Evolutionary conservation across 1,284 basidiomycete genomes (phyloP), one percentile per base, ranked within the genome.

Genomic region (Xerocomus nothofagi): DNA sequence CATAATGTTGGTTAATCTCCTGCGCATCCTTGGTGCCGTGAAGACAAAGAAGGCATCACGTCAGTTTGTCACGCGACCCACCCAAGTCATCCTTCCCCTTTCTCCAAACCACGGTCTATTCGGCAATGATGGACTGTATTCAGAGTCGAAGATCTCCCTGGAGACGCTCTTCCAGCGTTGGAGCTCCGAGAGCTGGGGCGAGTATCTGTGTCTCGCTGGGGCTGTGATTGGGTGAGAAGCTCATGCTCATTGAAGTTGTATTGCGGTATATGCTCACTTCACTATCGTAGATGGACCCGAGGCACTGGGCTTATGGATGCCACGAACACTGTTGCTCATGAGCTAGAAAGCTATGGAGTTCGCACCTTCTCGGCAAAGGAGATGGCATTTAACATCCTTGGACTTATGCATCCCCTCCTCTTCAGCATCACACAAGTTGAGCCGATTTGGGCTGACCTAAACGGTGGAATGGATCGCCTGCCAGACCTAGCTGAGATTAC

Each of bases 351-450:
- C 57, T 83, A 93, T 57, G 96, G 97, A 59, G 91, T 97, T 55
- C 86, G 96, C 60, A 99, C 97, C 5, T 99, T 98, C 84, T 97
- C 93, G 3, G 90, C 95, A 42, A 98, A 98, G 76, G 96, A 99
- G 76, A 99, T 99, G 96, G 94, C 95, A 3, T 99, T 99, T 85
- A 99, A 98, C 75, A 93, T 99, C 62, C 86, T 99, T 50, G 97
- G 96, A 59, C 81, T 96, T 40, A 97, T 99, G 93, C 97, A 98
- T 70, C 96, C 97, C 37, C 84, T 98, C n/a, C 82, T 99, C 45
- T 98, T 98, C 80, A 98, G 96, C 71, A 95, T 98, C 66, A 97
- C 96, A n/a, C 97, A 99, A 71, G 95, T 99, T 50, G 96, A 99
- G 69, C 96, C 96, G 7, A 94, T 99, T 65, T 98, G 95, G 94